Evolutionary conservation across 2,329 filamentous ascomycete species (phyloP).

Genomic region (Fusarium sp.): DNA sequence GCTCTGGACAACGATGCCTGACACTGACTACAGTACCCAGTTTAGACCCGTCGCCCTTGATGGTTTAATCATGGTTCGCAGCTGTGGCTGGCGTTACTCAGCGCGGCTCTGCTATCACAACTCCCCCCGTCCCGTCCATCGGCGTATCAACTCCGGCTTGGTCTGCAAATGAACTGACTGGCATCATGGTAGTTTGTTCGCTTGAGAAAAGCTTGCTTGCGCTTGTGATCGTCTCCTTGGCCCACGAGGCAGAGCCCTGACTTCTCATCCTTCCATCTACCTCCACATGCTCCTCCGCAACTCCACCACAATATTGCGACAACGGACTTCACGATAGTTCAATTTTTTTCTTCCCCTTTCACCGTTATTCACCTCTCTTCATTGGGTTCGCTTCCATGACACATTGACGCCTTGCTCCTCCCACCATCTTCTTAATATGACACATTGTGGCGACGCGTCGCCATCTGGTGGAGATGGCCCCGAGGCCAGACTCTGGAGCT

Average conservation of each 20-base stretch:
- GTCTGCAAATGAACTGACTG: slow-evolving; percentile 1
- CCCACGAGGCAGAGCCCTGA: slow-evolving; percentile 12
- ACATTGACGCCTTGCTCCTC: slow-evolving; percentile 28
- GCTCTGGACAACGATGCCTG: neutral
- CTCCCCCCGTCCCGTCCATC: neutral
- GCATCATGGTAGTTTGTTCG: slow-evolving; percentile 1
- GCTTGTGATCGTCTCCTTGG: slow-evolving; percentile 22
- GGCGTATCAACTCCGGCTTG: slow-evolving; percentile 4
- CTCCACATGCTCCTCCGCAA: slow-evolving; percentile 30
- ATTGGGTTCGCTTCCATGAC: slow-evolving; percentile 27
- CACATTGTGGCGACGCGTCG: slow-evolving; percentile 21
- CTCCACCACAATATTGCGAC: slow-evolving; percentile 35
- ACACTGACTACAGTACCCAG: neutral
- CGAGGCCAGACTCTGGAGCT: slow-evolving; percentile 11
- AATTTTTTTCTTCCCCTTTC: slow-evolving; percentile 14
- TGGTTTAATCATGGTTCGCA: neutral
- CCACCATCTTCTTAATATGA: slow-evolving; percentile 20
- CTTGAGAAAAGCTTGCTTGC: slow-evolving; percentile 1
- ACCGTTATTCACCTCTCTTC: slow-evolving; percentile 2
- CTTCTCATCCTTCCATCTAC: slow-evolving; percentile 28
- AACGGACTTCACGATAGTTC: slow-evolving; percentile 36
- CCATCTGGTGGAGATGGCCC: slow-evolving; percentile 20
- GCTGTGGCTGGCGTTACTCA: neutral
- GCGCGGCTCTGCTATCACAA: neutral
- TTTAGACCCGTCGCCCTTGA: neutral